phyloP scores from a whole-genome alignment of 768 basidiomycete species.

The Psilocybe tampanensis region DNA sequence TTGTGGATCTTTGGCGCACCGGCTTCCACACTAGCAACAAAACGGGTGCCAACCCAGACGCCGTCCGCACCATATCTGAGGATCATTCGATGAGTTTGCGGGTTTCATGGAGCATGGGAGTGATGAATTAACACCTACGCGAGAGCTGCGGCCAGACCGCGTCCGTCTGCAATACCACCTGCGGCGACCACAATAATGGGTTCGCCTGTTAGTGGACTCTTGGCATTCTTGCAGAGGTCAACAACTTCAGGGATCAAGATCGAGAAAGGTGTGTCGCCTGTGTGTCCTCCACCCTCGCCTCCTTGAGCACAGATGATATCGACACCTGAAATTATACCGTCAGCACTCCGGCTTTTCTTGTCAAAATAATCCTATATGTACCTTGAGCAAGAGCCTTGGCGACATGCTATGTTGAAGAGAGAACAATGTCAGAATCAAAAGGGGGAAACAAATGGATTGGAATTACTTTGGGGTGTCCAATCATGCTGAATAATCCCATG shows the following conservation, averaged over 20 bases:
- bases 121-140: slow-evolving; percentile 47
- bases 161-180: slow-evolving; percentile 83
- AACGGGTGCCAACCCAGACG: slow-evolving; percentile 89
- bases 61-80: slow-evolving; percentile 78
- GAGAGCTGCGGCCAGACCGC: slow-evolving; percentile 76
- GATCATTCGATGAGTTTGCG: background rate
- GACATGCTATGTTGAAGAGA: slow-evolving; percentile 54
- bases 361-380: slow-evolving; percentile 14
- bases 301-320: slow-evolving; percentile 90
- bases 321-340: slow-evolving; percentile 50
- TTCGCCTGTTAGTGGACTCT: slow-evolving; percentile 77
- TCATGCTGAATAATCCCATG: slow-evolving; percentile 51
- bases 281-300: slow-evolving; percentile 89
- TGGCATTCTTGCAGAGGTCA: slow-evolving; percentile 70
- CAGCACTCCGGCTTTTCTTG: background rate
- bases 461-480: slow-evolving; percentile 81
- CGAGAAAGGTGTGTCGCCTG: slow-evolving; percentile 80
- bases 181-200: slow-evolving; percentile 81
- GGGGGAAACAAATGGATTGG: background rate
- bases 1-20: slow-evolving; percentile 78
- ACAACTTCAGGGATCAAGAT: slow-evolving; percentile 83
- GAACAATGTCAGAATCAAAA: background rate
- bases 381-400: slow-evolving; percentile 75
- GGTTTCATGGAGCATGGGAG: background rate
- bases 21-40: slow-evolving; percentile 81